Base-by-base conservation (phyloP, 805 yeast genomes). In the Pichia rugopelliculosa region DNA sequence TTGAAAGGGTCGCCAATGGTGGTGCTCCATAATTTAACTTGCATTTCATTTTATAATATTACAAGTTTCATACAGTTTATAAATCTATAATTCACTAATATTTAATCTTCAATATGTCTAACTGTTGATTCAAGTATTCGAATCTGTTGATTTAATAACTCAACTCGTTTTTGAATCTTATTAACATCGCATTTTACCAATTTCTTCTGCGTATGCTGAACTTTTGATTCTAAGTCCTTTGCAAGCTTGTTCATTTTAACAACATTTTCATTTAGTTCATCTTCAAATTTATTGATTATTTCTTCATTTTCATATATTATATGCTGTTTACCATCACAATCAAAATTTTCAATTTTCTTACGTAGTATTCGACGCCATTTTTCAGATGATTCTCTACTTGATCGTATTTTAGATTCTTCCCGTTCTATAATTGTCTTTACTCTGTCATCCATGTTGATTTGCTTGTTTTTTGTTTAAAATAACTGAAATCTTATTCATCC, bases 141-240 rank as follows among this genome's bases (percentile, higher is more conserved):
- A 18, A 89, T 64, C 44, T 82, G 80, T 53, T 83, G 84, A 62
- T 88, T 95, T 3, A 86, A 58, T 15, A 74, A 51, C 59, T 88
- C 96, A 0, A 87, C 80, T 54, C 78, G 71, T 39, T 70, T 68
- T 56, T 80, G 86, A 3, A 77, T 59, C 6, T 44, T 27, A 7
- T 24, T 20, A 7, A 34, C 37, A 12, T 39, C 27, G 3, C 43
- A 22, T 44, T 59, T 58, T 0, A 21, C 40, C 17, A 55, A 30
- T n/a, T 47, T 45, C 18, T 50, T 25, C 17, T 51, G 17, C 21
- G 43, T 40, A 37, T 52, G 48, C 33, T 53, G n/a, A 13, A 49
- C 12, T 20, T 38, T 21, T 5, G n/a, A 36, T 20, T 41, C 21
- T 23, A 57, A 48, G 4, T 41, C 40, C 10, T 12, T 23, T 3